These are phyloP conservation scores for Sungouiella thailandica DNA, from an alignment of 805 yeast genomes.

Conservation along the genomic window DNA sequence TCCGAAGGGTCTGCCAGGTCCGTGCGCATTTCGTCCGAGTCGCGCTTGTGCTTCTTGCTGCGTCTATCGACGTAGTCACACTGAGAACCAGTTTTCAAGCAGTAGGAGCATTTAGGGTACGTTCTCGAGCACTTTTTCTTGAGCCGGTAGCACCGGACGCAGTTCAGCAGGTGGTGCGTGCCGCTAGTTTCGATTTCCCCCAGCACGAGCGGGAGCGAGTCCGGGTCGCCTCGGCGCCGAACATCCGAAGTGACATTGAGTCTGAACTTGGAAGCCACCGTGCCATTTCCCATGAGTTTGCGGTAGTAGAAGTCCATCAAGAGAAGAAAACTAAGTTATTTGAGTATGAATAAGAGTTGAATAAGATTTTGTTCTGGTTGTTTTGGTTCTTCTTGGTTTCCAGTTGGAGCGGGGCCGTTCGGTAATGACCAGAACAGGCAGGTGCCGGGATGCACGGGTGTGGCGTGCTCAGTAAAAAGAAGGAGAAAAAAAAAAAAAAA, in stretches of 20 bases:
- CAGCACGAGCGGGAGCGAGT: background rate
- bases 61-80: constrained; percentile 35
- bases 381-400: too few relatives aligned
- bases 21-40: constrained; percentile 1
- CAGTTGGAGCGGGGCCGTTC: too few relatives aligned
- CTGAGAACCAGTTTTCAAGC: constrained; percentile 28
- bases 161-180: constrained; percentile 33
- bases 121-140: constrained; percentile 39
- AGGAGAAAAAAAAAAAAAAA: too few relatives aligned
- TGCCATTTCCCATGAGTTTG: constrained; percentile 36
- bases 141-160: constrained; percentile 36
- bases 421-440: too few relatives aligned
- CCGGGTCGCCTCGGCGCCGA: background rate
- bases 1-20: constrained; percentile 1
- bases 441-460: background rate
- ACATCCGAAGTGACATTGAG: constrained; percentile 9
- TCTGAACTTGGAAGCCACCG: constrained; percentile 34
- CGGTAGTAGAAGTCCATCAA: constrained; percentile 33
- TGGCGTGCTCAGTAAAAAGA: background rate
- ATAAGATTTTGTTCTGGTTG: too few relatives aligned
- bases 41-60: constrained; percentile 18
- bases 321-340: too few relatives aligned
- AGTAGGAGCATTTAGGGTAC: constrained; percentile 34
- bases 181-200: constrained; percentile 8
- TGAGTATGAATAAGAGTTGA: too few relatives aligned